Percentiles rank a stretch among this genome's conserved stretches.
Evolutionary conservation across 495 filamentous ascomycete genomes (phyloP).

Genomic region (Daldinia caldariorum): DNA sequence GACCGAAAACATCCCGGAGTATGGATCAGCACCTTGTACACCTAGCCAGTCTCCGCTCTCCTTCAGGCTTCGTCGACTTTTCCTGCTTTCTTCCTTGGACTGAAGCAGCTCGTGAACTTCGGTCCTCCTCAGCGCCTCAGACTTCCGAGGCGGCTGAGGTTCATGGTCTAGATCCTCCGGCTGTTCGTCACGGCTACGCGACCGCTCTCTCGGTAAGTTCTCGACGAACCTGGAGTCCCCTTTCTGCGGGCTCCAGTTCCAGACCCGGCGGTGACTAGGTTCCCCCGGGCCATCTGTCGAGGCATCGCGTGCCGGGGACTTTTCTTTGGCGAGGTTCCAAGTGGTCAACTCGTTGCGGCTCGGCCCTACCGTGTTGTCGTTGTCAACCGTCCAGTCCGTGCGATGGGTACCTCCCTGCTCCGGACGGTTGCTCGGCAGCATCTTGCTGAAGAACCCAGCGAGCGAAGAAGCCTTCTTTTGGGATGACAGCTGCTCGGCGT

Average conservation of each 20-base stretch:
- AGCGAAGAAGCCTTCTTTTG: conserved; percentile 48
- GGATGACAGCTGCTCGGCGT: conserved; percentile 1
- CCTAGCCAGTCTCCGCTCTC: conserved; percentile 64
- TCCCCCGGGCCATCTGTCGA: conserved; percentile 13
- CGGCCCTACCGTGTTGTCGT: conserved; percentile 24
- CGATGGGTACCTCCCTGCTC: conserved; percentile 56
- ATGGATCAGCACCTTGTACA: conserved; percentile 64
- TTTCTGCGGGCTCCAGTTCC: conserved; percentile 39
- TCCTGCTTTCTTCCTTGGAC: conserved; percentile 52
- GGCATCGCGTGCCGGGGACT: conserved; percentile 7
- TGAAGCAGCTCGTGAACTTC: conserved; percentile 43
- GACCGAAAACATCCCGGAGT: conserved; percentile 59
- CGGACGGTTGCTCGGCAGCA: conserved; percentile 55
- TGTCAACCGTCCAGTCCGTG: conserved; percentile 33
- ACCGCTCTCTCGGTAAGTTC: conserved; percentile 21
- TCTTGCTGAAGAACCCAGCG: conserved; percentile 46
- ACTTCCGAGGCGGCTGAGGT: conserved; percentile 34
- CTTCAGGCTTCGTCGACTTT: conserved; percentile 51
- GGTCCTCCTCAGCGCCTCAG: conserved; percentile 18
- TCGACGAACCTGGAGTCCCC: conserved; percentile 33
- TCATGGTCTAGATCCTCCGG: conserved; percentile 34
- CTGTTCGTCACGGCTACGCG: conserved; percentile 32
- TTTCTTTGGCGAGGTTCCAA: conserved; percentile 45
- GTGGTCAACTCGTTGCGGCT: conserved; percentile 35
- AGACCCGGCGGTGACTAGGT: conserved; percentile 23